These are phyloP conservation scores for Pseudonectria buxi DNA, from an alignment of 2,329 filamentous ascomycete species.

Conservation along the genomic window DNA sequence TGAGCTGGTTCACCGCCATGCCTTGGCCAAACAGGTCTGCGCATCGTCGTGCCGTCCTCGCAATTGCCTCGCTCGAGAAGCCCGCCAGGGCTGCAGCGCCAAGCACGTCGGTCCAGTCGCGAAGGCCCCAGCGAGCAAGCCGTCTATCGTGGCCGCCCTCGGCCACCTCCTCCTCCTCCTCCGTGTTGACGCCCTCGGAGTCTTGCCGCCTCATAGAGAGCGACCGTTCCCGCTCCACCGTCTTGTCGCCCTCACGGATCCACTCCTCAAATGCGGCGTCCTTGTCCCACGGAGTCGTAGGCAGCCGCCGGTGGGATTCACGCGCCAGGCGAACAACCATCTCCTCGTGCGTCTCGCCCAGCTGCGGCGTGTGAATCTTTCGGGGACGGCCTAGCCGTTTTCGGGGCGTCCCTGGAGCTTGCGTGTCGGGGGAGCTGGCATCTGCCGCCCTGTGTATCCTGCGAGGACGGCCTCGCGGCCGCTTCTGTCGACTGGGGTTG, in stretches of 20 bases:
- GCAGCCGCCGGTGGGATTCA: slow-evolving; percentile 28
- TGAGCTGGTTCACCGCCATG: slow-evolving; percentile 58
- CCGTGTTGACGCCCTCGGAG: slow-evolving; percentile 11
- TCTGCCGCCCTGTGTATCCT: slow-evolving; percentile 4
- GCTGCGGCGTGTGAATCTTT: slow-evolving; percentile 31
- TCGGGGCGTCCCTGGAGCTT: slow-evolving; percentile 4
- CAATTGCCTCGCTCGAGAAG: slow-evolving; percentile 58
- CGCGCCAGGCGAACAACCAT: slow-evolving; percentile 43
- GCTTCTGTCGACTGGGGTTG: slow-evolving; percentile 18
- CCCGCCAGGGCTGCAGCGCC: slow-evolving; percentile 70
- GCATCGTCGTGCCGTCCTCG: slow-evolving; percentile 67
- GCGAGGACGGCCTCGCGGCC: slow-evolving; percentile 23
- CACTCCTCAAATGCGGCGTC: slow-evolving; percentile 30
- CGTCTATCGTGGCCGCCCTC: slow-evolving; percentile 19
- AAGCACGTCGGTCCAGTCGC: slow-evolving; percentile 82
- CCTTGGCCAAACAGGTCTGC: slow-evolving; percentile 66
- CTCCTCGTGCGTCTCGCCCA: slow-evolving; percentile 40
- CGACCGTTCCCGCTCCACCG: slow-evolving; percentile 12
- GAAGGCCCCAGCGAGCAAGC: slow-evolving; percentile 36
- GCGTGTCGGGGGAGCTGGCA: slow-evolving; percentile 9
- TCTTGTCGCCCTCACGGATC: slow-evolving; percentile 26
- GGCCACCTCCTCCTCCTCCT: slow-evolving; percentile 8
- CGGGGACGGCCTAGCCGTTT: slow-evolving; percentile 35
- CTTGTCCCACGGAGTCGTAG: slow-evolving; percentile 15
- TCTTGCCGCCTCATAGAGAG: slow-evolving; percentile 10